Evolutionary conservation across 208 protist species (phyloP).

Genomic region (Leishmania amazonensis): DNA sequence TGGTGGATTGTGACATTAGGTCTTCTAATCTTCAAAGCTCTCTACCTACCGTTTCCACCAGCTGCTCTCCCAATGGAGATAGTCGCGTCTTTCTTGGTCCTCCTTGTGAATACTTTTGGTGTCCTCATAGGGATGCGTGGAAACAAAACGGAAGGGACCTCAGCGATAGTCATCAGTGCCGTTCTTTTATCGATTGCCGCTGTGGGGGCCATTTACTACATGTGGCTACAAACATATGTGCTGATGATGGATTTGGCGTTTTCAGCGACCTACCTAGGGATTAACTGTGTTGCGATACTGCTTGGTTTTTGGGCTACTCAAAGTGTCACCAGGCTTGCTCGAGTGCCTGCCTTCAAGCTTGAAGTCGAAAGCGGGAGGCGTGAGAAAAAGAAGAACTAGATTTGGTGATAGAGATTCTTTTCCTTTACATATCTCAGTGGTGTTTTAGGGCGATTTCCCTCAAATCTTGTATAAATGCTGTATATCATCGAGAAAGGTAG

Average conservation of each 20-base stretch:
- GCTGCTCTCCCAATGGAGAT: constrained; percentile 72
- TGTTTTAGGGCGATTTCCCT: background rate
- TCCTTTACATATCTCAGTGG: too few relatives aligned
- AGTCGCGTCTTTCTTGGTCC: constrained; percentile 47
- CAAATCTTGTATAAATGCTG: background rate
- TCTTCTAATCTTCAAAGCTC: constrained; percentile 68
- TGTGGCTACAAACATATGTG: constrained; percentile 87
- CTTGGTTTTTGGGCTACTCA: constrained; percentile 40
- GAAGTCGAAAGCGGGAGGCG: constrained; percentile 1
- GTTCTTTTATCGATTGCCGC: constrained; percentile 42
- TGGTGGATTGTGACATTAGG: constrained; percentile 64
- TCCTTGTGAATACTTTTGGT: constrained; percentile 43
- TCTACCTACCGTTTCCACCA: constrained; percentile 58
- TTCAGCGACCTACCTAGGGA: constrained; percentile 54
- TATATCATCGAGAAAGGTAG: background rate
- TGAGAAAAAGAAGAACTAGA: constrained; percentile 17
- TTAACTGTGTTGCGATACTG: constrained; percentile 52
- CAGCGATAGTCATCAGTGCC: constrained; percentile 36
- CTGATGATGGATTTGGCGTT: constrained; percentile 74
- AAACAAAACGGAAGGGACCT: constrained; percentile 49
- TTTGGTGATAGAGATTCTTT: background rate
- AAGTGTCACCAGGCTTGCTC: constrained; percentile 13
- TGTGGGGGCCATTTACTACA: constrained; percentile 71
- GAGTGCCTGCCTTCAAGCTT: constrained; percentile 15
- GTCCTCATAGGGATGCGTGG: constrained; percentile 52